phyloP scores from a whole-genome alignment of 768 basidiomycete species.

The Pulveroboletus sp. region DNA sequence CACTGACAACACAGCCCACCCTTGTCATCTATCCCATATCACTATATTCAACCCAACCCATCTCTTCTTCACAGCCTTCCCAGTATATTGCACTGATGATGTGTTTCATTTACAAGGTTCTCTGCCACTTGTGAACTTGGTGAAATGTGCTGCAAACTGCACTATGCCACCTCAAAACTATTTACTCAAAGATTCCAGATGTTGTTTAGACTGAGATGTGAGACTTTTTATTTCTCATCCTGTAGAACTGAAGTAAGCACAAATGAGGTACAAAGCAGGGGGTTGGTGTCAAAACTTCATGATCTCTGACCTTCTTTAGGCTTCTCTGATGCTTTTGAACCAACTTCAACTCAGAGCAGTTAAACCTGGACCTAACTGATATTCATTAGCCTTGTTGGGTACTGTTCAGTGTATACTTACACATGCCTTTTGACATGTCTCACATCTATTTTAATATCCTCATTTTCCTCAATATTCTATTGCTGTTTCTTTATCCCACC shows the following conservation, averaged over 20 bases:
- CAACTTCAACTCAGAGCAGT: no score
- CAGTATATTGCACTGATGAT: constrained; percentile 54
- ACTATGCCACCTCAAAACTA: constrained; percentile 80
- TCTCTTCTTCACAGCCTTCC: constrained; percentile 8
- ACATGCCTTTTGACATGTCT: no score
- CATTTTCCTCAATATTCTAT: no score
- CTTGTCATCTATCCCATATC: constrained; percentile 29
- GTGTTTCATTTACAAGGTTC: constrained; percentile 83
- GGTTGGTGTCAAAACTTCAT: no score
- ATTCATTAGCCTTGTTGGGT: no score
- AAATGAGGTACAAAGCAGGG: no score
- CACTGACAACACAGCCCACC: constrained; percentile 43
- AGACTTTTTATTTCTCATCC: constrained; percentile 40
- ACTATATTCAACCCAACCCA: constrained; percentile 23
- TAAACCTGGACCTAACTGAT: no score
- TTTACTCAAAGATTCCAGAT: constrained; percentile 62
- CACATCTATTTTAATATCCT: no score
- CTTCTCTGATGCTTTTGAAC: no score
- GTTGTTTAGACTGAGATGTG: constrained; percentile 49
- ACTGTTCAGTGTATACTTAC: no score
- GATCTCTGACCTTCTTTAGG: no score
- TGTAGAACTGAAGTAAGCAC: constrained; percentile 38
- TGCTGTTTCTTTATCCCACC: no score
- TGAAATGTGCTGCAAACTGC: constrained; percentile 84
- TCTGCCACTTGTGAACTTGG: constrained; percentile 81